Base-by-base conservation (phyloP, 352 stramenopile species). In the Pythium sukuiense region DNA sequence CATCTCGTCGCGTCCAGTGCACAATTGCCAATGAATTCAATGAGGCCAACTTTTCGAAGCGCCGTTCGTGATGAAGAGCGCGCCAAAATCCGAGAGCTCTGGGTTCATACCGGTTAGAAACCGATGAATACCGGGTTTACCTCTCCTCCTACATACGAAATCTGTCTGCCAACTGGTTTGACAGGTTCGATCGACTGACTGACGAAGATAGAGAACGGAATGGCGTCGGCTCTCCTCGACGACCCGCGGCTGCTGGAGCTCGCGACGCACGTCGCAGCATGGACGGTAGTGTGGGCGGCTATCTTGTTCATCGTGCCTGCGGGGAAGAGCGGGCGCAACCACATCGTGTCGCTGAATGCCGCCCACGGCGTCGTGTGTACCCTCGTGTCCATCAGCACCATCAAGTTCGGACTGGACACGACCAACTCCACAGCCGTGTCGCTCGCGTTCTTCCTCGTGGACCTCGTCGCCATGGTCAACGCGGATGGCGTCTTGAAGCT, bases 291-390 rank as follows among this genome's bases (percentile, higher is more conserved):
- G 46, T 92, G 84, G 82, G 73, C 76, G 41, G 30, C 79, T 16
- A 71, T 82, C 18, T 68, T 90, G 60, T 62, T 81, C 50, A 41
- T 71, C 26, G 70, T 89, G 4, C 74, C 80, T 0, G 63, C 72
- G 8, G 82, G 84, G 4, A 53, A 37, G 6, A 74, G 68, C 56
- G 77, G 76, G 3, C 73, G 78, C 14, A 85, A 87, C 59, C 82
- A 92, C 69, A 88, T 91, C 55, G 72, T 91, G 43, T 74, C 77
- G 65, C 77, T 92, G 33, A 92, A 92, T 48, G 80, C 77, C 6
- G 75, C 70, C 41, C 84, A 92, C 65, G 84, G 84, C 41, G 66
- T 89, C 43, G 77, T 90, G 69, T 89, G 73, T 46, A 90, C 82
- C 12, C 43, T 78, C 43, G 61, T 74, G 2, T 84, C 84, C 13